These are phyloP conservation scores for Ophiostoma tasmaniense DNA, from an alignment of 2,329 filamentous ascomycete species.

Conservation along the genomic window DNA sequence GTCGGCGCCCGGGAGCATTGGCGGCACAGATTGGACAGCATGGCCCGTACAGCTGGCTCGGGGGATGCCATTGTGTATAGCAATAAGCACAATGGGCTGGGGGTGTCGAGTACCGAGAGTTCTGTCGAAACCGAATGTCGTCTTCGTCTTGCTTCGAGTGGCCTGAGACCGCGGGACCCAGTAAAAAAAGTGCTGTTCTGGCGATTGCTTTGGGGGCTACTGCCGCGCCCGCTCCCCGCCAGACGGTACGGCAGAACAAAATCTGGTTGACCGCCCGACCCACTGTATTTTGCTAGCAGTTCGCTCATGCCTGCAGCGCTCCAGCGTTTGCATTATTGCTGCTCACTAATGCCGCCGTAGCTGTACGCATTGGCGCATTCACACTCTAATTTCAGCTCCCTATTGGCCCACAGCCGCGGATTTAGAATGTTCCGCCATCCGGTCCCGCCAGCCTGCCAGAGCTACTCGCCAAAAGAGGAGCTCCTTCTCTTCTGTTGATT, in stretches of 20 bases:
- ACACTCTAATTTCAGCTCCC: neutral
- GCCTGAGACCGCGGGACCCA: conserved; percentile 14
- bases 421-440: conserved; percentile 17
- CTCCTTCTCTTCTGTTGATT: conserved; percentile 18
- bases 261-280: conserved; percentile 12
- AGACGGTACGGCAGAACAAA: conserved; percentile 13
- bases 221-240: conserved; percentile 10
- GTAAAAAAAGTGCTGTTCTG: conserved; percentile 14
- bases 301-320: neutral
- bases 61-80: conserved; percentile 17
- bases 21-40: conserved; percentile 23
- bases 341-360: neutral
- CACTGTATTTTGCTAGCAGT: neutral
- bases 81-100: neutral
- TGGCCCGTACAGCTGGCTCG: conserved; percentile 22
- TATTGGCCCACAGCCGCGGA: conserved; percentile 16
- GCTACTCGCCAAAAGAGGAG: conserved; percentile 2
- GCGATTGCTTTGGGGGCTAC: neutral
- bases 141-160: conserved; percentile 10
- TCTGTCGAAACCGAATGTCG: neutral
- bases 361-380: neutral
- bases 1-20: conserved; percentile 20
- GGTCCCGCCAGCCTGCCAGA: conserved; percentile 1
- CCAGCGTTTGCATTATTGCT: neutral
- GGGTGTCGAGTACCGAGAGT: neutral